Evolutionary conservation across 768 basidiomycete species (phyloP), one percentile per base, ranked within the genome.

Genomic region (Fomitopsis pulvina): DNA sequence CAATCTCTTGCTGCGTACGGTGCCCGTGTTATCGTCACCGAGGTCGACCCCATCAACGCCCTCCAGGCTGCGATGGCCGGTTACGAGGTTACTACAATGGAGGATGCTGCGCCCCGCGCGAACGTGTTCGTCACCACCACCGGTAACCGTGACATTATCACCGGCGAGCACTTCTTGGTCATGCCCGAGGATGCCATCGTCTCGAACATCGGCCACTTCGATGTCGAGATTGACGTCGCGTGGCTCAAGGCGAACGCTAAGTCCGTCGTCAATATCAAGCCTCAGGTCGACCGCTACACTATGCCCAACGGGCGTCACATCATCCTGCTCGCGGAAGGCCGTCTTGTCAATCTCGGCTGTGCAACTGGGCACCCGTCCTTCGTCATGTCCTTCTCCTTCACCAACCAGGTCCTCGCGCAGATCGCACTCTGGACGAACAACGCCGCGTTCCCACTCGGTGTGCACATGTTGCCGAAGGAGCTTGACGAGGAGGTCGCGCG

Each of bases 381-480:
- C 71, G 96, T 99, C 73, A 99, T 99, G 96, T 98, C 95, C 16
- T 98, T 94, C 78, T 99, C 96, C 38, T 99, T 99, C 78, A 73
- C 92, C 66, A 99, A 99, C 80, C 96, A 99, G 72, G 90, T 93
- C 55, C 79, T 99, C 61, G 95, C 95, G 26, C 94, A 96, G 73
- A 97, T 99, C 63, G 94, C 92, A 21, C 85, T 99, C 66, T 99
- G 92, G 92, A 94, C 90, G 39, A 89, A 83, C 57, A 81, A 86
- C 28, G 83, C 85, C 70, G 83, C 86, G 65, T 98, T 97, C 83
- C 87, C 89, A 44, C 79, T 98, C 60, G 96, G 96, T 55, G 95
- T 98, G 26, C 95, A 99, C 80, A 94, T 98, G 73, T 78, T 99
- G 44, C 96, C 95, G 57, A 99, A 99, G 78, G 85, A 91, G 54